Evolutionary conservation across 2,329 filamentous ascomycete genomes (phyloP).

Genomic region (Fusarium duplospermum): DNA sequence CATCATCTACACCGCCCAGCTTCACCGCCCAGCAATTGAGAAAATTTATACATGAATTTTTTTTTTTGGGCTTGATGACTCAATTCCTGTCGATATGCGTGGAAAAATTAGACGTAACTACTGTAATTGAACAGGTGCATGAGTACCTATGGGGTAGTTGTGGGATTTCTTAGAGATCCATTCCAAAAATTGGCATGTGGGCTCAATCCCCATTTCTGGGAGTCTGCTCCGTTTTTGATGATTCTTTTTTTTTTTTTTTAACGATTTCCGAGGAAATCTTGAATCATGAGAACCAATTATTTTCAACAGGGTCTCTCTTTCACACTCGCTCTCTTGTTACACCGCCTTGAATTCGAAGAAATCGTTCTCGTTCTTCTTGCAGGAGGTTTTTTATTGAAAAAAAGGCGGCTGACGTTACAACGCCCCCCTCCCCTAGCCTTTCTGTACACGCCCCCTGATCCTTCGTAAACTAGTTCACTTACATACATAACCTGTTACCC

Average conservation of each 20-base stretch:
- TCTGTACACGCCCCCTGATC: not conserved
- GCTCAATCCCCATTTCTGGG: not conserved
- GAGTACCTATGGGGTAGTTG: not conserved
- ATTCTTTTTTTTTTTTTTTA: not conserved
- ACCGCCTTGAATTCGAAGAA: not conserved
- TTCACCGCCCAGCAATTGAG: constrained; percentile 1
- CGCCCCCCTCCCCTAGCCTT: not conserved
- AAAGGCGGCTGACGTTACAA: not conserved
- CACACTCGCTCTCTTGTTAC: not conserved
- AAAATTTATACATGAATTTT: not conserved
- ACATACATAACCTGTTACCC: not conserved
- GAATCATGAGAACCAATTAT: not conserved
- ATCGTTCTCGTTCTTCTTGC: not conserved
- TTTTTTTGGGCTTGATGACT: not conserved
- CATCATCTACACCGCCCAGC: constrained; percentile 4
- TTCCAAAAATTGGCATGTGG: not conserved
- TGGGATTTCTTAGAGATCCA: not conserved
- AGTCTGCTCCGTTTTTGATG: not conserved
- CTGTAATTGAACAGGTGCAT: not conserved
- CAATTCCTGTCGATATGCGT: not conserved
- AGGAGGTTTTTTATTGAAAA: not conserved
- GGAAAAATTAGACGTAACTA: not conserved
- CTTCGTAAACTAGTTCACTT: not conserved
- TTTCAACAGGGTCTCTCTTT: not conserved
- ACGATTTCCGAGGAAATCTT: not conserved